Evolutionary conservation across 2,329 filamentous ascomycete species (phyloP), one percentile per base, ranked within the genome.

Genomic region (Cryphonectria radicalis): DNA sequence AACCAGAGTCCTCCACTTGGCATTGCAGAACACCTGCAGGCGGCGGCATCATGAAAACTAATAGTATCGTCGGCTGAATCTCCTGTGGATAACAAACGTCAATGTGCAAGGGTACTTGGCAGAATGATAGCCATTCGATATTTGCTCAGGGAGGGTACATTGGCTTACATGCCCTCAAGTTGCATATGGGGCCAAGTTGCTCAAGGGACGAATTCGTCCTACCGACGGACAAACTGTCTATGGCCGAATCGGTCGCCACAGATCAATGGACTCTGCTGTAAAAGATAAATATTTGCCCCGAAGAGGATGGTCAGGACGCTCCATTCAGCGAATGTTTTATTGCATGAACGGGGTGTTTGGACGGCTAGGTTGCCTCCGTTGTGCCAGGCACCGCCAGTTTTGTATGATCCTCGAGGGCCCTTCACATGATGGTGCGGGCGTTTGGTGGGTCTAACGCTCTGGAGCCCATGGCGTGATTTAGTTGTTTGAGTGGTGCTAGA

Each of bases 301-400:
- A 13, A 32, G 32, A 32, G 32, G 19, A 53, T 55, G 17, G 28
- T 22, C 43, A 28, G 43, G 40, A 35, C 42, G 57, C 25, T 63
- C 35, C n/a, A 53, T 46, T 59, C 40, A 43, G 42, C 66, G 7
- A 40, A 14, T 17, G 7, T 55, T n/a, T 42, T 22, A 40, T 66
- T 37, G 66, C 53, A 63, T 63, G 57, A 63, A 55, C 43, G 57
- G 40, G 22, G 59, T 68, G 57, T 55, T 68, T 68, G 57, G 66
- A 42, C 28, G 59, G 22, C 13, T 46, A 59, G 6, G 57, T 25
- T 40, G 46, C 53, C 59, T 53, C 66, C 43, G 43, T 32, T 63
- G 42, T 28, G 32, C 42, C 59, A 50, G n/a, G 13, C 50, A 32
- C 32, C 7, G 43, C 43, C 43, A 46, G 43, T 46, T 22, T 57